Conservation (phyloP, 768 basidiomycete species). For the Rhizopogon rudus region DNA sequence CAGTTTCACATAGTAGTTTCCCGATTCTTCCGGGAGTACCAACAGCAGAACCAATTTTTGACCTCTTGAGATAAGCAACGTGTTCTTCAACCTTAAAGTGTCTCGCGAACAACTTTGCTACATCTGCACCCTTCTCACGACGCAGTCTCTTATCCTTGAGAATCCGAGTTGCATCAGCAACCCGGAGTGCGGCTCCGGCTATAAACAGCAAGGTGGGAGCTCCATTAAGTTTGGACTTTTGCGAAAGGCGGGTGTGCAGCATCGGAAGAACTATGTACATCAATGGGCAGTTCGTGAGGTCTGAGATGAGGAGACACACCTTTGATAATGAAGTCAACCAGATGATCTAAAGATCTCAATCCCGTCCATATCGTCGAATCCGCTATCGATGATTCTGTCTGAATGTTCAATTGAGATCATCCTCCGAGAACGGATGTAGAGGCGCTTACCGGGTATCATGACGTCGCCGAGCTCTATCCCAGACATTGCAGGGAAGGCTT, state of each 20-base stretch:
- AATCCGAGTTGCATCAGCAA: slow-evolving; percentile 79
- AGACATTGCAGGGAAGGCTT: slow-evolving; percentile 63
- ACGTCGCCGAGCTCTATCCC: slow-evolving; percentile 77
- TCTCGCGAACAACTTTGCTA: slow-evolving; percentile 93
- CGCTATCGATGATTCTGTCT: slow-evolving; percentile 66
- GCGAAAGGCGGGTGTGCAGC: slow-evolving; percentile 64
- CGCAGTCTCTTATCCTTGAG: slow-evolving; percentile 64
- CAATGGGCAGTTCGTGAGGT: background rate
- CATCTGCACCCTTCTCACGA: slow-evolving; percentile 83
- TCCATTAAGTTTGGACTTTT: slow-evolving; percentile 73
- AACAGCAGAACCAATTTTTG: slow-evolving; percentile 84
- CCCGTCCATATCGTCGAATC: slow-evolving; percentile 75
- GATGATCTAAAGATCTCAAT: slow-evolving; percentile 63
- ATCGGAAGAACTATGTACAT: slow-evolving; percentile 53
- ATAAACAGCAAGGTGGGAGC: slow-evolving; percentile 85
- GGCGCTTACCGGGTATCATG: slow-evolving; percentile 64
- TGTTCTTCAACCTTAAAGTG: slow-evolving; percentile 92
- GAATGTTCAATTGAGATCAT: slow-evolving; percentile 41
- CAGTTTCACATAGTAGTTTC: slow-evolving; percentile 73
- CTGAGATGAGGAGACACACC: slow-evolving; percentile 37
- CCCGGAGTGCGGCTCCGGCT: slow-evolving; percentile 85
- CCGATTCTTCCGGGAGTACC: slow-evolving; percentile 92
- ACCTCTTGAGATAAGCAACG: slow-evolving; percentile 73
- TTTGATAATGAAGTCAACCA: slow-evolving; percentile 73
- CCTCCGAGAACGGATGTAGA: slow-evolving; percentile 6